Evolutionary conservation across 2,329 filamentous ascomycete species (phyloP), one percentile per base, ranked within the genome.

Genomic region (Aspergillus sclerotialis): DNA sequence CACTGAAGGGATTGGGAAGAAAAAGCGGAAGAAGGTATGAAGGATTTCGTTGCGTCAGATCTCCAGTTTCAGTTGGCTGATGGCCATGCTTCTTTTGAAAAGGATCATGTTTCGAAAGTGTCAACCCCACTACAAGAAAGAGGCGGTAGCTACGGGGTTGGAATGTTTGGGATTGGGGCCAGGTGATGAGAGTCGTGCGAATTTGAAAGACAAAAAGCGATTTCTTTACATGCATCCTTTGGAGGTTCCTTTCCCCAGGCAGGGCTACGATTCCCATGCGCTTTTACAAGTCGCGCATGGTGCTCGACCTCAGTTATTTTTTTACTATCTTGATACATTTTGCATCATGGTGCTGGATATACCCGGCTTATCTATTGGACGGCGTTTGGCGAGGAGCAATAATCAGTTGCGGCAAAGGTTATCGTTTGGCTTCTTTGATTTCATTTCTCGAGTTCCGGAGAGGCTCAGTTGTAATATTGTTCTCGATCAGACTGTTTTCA

Each of bases 341-440:
- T 65, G 63, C 63, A 65, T 65, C 52, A 59, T 53, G 63, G 63
- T 64, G 61, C 62, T 63, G 63, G 63, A 65, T 66, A 66, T 66
- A 66, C 63, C 62, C 62, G 61, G 61, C 60, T 61, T 49, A 56
- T 58, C 50, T 52, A 51, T 58, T 45, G 58, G 58, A 58, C 44
- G 59, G 58, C 58, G 58, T 61, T 62, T 37, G 27, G 45, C 44
- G 47, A 45, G 45, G 48, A 47, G 36, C 43, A 44, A 43, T 50
- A 30, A 36, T 41, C 30, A 30, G 32, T 37, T 41, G 35, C 38
- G 41, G 39, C n/a, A 43, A 41, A 37, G 30, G 43, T 32, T 25
- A 12, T 23, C 17, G 19, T 30, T 36, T 41, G 35, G 28, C 12
- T 35, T 14, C 28, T 35, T 29, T 37, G 29, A 27, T 36, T 14